phyloP scores from a whole-genome alignment of 345 rosid genomes.

The Pugionium cornutum region DNA sequence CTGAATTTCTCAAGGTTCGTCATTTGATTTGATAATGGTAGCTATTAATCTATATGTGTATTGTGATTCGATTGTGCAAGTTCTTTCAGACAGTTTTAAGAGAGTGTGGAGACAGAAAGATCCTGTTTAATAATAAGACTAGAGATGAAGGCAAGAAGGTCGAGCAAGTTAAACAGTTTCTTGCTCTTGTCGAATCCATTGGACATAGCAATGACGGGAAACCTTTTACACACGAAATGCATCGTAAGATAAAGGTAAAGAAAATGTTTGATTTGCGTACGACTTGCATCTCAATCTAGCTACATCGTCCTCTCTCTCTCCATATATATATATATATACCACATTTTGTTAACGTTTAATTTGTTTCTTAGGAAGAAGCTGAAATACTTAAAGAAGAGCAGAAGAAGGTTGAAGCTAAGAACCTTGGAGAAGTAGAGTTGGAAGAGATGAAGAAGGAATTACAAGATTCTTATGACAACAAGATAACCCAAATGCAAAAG shows the following conservation, averaged over 20 bases:
- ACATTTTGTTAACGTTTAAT: background rate
- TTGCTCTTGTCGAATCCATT: constrained; percentile 50
- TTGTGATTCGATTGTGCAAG: background rate
- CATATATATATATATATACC: background rate
- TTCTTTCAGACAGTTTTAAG: constrained; percentile 53
- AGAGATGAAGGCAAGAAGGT: constrained; percentile 50
- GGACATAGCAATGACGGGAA: constrained; percentile 51
- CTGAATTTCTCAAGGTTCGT: constrained; percentile 63
- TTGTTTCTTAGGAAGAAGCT: constrained; percentile 51
- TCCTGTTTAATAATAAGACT: constrained; percentile 74
- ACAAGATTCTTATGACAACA: constrained; percentile 37
- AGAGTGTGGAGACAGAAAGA: constrained; percentile 49
- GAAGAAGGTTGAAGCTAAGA: constrained; percentile 49
- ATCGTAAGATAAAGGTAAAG: constrained; percentile 36
- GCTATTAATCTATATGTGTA: too few species aligned
- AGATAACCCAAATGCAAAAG: constrained; percentile 55
- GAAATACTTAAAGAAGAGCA: constrained; percentile 57
- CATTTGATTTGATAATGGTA: background rate
- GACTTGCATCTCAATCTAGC: too few species aligned
- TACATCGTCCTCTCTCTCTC: too few species aligned
- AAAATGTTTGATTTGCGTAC: too few species aligned
- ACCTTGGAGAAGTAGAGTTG: constrained; percentile 11
- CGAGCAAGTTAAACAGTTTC: constrained; percentile 57
- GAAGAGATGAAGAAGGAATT: background rate
- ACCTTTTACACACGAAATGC: constrained; percentile 64